Base-by-base conservation (phyloP, 2,329 filamentous ascomycete genomes). In the Furcasterigmium furcatum region DNA sequence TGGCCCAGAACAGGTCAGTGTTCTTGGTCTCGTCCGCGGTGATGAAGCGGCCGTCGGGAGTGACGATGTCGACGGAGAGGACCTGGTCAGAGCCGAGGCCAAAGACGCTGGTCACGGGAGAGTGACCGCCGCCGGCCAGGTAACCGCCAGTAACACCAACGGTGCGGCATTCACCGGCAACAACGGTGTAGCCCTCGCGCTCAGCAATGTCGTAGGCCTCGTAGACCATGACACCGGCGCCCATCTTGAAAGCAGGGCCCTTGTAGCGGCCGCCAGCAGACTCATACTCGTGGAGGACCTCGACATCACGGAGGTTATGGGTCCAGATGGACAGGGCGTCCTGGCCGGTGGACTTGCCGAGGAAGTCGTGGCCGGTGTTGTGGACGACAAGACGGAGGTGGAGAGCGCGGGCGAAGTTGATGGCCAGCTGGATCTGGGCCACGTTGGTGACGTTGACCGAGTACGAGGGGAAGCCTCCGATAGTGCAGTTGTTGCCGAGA, bases 291-390 rank as follows among this genome's bases (percentile, higher is more conserved):
- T 54, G 22, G 22, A 24, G 8, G 21, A 57, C 44, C 41, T 60
- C 38, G 24, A 61, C 58, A 19, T 64, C 55, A 42, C 74, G 75
- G 5, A 78, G 53, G 46, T 72, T 52, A 44, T 73, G 71, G 4
- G 66, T 74, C 73, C 75, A 78, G 12, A 78, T 46, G 1, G 63
- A 62, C 2, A 79, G 51, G 1, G 70, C 66, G 12, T 76, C 75
- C 1, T 71, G 67, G 10, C 77, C 79, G 1, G 76, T 77, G 0
- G 71, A 76, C 45, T 73, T 74, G 21, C 76, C 79, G 29, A 66
- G 61, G 52, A 73, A 77, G 52, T 78, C 74, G 52, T 80, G 77
- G 22, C 74, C 76, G 0, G 75, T 80, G 60, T 79, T 76, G 47
- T 67, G 69, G 43, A 79, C 63, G 35, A 77, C 68, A n/a, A 79